These are phyloP conservation scores for Fusarium illudens DNA, from an alignment of 2,329 filamentous ascomycete genomes.

Conservation along the genomic window DNA sequence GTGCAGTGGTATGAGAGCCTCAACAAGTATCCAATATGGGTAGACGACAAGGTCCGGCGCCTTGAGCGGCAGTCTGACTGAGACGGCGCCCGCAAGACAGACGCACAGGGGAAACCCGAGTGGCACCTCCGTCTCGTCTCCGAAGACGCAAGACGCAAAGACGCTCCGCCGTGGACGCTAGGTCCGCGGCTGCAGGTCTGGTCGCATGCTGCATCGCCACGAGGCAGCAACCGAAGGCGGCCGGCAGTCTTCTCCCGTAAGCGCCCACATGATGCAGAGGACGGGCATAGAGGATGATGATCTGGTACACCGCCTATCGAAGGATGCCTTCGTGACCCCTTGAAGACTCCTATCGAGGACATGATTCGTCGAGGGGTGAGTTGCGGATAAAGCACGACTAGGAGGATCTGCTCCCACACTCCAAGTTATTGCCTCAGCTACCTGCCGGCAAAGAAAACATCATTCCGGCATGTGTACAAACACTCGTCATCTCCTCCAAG, in stretches of 20 bases:
- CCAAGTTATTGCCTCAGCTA: neutral
- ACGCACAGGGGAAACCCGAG: neutral
- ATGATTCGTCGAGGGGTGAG: neutral
- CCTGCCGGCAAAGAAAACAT: neutral
- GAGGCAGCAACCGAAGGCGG: neutral
- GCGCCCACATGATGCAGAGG: neutral
- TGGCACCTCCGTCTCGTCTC: neutral
- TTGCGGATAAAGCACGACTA: neutral
- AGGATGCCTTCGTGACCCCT: neutral
- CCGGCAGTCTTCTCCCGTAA: neutral
- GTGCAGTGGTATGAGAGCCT: slow-evolving; percentile 40
- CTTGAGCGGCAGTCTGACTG: neutral
- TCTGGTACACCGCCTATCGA: slow-evolving; percentile 12
- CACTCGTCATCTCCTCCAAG: neutral
- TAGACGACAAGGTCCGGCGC: slow-evolving; percentile 16
- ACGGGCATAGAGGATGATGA: neutral
- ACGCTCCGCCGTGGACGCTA: slow-evolving; percentile 3
- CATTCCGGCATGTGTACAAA: neutral
- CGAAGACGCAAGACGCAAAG: slow-evolving; percentile 2
- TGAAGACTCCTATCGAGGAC: neutral
- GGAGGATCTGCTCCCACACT: neutral
- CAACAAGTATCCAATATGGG: slow-evolving; percentile 38
- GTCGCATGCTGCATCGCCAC: slow-evolving; percentile 4
- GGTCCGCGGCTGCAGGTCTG: neutral
- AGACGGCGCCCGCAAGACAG: neutral